Evolutionary conservation across 1,139 yeast species (phyloP).

Genomic region (Kurtzmaniella natalensis): DNA sequence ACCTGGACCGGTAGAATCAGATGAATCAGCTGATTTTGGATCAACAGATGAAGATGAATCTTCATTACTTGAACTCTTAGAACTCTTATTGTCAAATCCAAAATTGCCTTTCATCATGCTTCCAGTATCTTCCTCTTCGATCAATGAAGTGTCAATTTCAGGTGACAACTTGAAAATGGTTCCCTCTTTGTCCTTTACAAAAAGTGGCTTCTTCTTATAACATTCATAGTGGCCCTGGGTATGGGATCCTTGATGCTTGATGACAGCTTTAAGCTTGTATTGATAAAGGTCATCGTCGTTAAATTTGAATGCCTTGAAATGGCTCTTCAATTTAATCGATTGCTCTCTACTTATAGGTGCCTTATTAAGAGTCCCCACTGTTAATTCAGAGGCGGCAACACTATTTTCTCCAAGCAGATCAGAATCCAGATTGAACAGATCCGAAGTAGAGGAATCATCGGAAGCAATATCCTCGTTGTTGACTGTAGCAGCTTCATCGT

Average conservation of each 20-base stretch:
- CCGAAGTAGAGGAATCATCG: slow-evolving; percentile 13
- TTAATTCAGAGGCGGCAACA: slow-evolving; percentile 10
- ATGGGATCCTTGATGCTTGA: slow-evolving; percentile 87
- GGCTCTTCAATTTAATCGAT: slow-evolving; percentile 32
- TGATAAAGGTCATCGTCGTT: slow-evolving; percentile 42
- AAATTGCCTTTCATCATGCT: background rate
- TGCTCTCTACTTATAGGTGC: slow-evolving; percentile 41
- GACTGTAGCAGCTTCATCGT: slow-evolving; percentile 13
- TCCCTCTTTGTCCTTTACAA: slow-evolving; percentile 48
- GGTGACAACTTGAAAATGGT: slow-evolving; percentile 46
- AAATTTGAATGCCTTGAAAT: slow-evolving; percentile 39
- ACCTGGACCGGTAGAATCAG: background rate
- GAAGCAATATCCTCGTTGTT: slow-evolving; percentile 15
- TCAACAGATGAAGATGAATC: too few species aligned
- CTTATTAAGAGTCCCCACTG: slow-evolving; percentile 28
- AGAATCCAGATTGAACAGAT: slow-evolving; percentile 9
- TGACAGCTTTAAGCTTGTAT: slow-evolving; percentile 65
- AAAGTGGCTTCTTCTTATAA: slow-evolving; percentile 64
- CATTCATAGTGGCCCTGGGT: slow-evolving; percentile 88
- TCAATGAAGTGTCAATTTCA: slow-evolving; percentile 29
- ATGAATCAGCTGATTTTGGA: too few species aligned
- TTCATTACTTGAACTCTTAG: too few species aligned
- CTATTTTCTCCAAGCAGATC: slow-evolving; percentile 10
- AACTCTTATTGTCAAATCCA: too few species aligned
- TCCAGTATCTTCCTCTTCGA: background rate